Percentiles rank a stretch among this genome's conserved stretches.
Conservation (phyloP, 2,329 filamentous ascomycete genomes). For the Ascochyta fabae region DNA sequence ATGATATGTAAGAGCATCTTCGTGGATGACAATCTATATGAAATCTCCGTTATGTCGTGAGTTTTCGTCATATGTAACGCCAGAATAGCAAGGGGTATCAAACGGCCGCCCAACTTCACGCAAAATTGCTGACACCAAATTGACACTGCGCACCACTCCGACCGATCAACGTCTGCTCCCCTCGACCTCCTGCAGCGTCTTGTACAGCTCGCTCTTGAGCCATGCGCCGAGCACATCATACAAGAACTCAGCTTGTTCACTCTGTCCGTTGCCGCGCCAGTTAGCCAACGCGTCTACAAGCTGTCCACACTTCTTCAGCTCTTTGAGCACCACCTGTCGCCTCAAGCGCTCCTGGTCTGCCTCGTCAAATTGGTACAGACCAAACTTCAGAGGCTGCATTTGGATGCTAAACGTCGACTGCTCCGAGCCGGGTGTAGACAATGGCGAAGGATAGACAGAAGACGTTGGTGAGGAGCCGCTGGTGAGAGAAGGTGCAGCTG, state of each 20-base stretch:
- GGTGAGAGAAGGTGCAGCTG: constrained; percentile 21
- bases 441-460: constrained; percentile 26
- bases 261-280: constrained; percentile 30
- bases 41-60: not conserved
- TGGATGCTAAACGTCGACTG: constrained; percentile 28
- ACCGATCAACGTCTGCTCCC: constrained; percentile 11
- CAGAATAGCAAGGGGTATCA: constrained; percentile 9
- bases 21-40: not conserved
- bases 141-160: not conserved
- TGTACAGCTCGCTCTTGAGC: constrained; percentile 42
- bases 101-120: constrained; percentile 3
- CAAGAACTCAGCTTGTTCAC: constrained; percentile 37
- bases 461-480: constrained; percentile 23
- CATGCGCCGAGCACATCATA: constrained; percentile 43
- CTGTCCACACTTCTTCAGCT: constrained; percentile 38
- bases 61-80: not conserved
- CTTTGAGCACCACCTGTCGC: constrained; percentile 35
- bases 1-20: not conserved
- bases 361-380: constrained; percentile 37
- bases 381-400: constrained; percentile 35
- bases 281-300: constrained; percentile 40
- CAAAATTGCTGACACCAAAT: not conserved
- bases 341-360: constrained; percentile 34
- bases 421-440: constrained; percentile 25
- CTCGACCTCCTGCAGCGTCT: constrained; percentile 36